Evolutionary conservation across 108 stramenopile genomes (phyloP).

Genomic region (Cyclotella baltica): DNA sequence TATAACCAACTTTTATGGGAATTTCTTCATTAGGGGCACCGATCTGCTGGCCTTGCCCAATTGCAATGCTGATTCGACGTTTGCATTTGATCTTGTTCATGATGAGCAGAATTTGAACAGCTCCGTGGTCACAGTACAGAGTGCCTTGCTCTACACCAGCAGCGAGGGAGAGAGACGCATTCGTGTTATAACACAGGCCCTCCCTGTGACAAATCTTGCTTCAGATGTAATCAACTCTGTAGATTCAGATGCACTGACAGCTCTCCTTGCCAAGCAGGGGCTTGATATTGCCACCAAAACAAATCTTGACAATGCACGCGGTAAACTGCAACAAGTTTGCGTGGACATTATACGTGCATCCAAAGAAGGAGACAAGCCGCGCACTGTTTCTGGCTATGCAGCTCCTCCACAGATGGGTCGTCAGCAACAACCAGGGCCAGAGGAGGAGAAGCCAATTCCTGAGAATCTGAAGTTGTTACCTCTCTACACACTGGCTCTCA

Average conservation of each 20-base stretch:
- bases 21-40: slow-evolving; percentile 96
- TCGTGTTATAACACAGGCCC: slow-evolving; percentile 95
- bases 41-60: slow-evolving; percentile 98
- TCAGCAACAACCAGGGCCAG: slow-evolving; percentile 43
- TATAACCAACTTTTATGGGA: slow-evolving; percentile 96
- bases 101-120: slow-evolving; percentile 90
- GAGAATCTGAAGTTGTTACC: slow-evolving; percentile 89
- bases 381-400: slow-evolving; percentile 76
- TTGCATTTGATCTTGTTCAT: slow-evolving; percentile 93
- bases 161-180: slow-evolving; percentile 96
- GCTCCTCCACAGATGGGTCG: slow-evolving; percentile 55
- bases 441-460: slow-evolving; percentile 62
- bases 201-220: slow-evolving; percentile 80
- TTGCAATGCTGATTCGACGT: slow-evolving; percentile 92
- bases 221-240: slow-evolving; percentile 86
- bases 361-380: slow-evolving; percentile 70
- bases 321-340: slow-evolving; percentile 84
- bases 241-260: slow-evolving; percentile 81
- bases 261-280: slow-evolving; percentile 91
- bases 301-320: slow-evolving; percentile 92
- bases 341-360: slow-evolving; percentile 79
- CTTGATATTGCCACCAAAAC: slow-evolving; percentile 89
- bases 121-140: slow-evolving; percentile 90
- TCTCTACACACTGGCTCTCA: slow-evolving; percentile 94
- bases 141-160: slow-evolving; percentile 97